Conservation (phyloP, 2,329 filamentous ascomycete species). For the Stemphylium beticola region DNA sequence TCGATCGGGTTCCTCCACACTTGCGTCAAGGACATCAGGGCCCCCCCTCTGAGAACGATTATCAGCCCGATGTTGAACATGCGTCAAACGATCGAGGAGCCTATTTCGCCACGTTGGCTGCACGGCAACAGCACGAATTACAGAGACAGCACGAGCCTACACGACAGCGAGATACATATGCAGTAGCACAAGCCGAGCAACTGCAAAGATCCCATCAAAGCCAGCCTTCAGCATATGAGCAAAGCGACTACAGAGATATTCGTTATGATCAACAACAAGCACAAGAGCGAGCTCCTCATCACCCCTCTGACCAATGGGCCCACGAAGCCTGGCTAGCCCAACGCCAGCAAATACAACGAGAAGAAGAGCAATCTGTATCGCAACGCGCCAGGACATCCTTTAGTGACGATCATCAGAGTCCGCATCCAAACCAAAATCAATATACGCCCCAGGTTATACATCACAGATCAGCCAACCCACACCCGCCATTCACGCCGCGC, state of each 20-base stretch:
- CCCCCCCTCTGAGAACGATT: conserved; percentile 32
- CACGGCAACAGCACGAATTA: conserved; percentile 20
- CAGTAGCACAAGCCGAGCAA: conserved; percentile 8
- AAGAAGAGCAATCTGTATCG: conserved; percentile 4
- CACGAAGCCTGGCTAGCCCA: conserved; percentile 10
- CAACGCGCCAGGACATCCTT: conserved; percentile 2
- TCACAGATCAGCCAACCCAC: conserved; percentile 10
- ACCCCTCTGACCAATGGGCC: background rate
- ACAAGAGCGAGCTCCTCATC: conserved; percentile 6
- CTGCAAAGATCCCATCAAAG: conserved; percentile 1
- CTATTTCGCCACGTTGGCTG: conserved; percentile 21
- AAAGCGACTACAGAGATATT: conserved; percentile 1
- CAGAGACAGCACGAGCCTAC: conserved; percentile 14
- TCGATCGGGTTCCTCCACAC: conserved; percentile 13
- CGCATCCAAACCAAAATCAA: conserved; percentile 19
- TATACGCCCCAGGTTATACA: conserved; percentile 11
- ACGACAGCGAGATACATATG: conserved; percentile 10
- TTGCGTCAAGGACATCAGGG: conserved; percentile 15
- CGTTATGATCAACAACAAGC: conserved; percentile 12
- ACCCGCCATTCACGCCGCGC: conserved; percentile 17
- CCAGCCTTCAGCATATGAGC: conserved; percentile 3
- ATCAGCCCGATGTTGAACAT: conserved; percentile 26
- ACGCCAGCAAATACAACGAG: conserved; percentile 10
- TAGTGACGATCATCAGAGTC: conserved; percentile 7
- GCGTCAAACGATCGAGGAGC: conserved; percentile 19